These are phyloP conservation scores for Pythium rhizo-oryzae DNA, from an alignment of 352 stramenopile species.

Conservation along the genomic window DNA sequence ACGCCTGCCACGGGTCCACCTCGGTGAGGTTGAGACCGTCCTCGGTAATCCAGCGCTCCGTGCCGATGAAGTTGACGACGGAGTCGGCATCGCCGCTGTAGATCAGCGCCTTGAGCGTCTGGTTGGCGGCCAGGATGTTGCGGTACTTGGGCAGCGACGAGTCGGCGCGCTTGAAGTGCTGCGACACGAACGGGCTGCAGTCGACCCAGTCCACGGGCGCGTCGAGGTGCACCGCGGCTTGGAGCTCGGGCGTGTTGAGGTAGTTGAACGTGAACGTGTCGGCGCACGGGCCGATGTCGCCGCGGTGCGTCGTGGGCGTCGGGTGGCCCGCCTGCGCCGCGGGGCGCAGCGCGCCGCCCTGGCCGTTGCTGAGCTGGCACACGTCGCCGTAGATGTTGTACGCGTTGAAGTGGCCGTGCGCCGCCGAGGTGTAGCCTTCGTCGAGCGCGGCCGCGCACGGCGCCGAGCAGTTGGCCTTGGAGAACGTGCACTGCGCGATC, in stretches of 20 bases:
- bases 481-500: conserved; percentile 65
- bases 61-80: conserved; percentile 82
- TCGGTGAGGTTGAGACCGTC: conserved; percentile 52
- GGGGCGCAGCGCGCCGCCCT: conserved; percentile 44
- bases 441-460: conserved; percentile 50
- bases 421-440: conserved; percentile 41
- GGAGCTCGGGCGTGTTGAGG: conserved; percentile 55
- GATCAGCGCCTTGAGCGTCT: conserved; percentile 53
- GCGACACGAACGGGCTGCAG: conserved; percentile 57
- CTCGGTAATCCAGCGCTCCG: conserved; percentile 74
- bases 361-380: conserved; percentile 58
- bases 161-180: conserved; percentile 42
- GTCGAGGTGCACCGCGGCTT: conserved; percentile 60
- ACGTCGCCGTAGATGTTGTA: conserved; percentile 80
- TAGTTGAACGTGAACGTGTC: conserved; percentile 55
- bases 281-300: conserved; percentile 56
- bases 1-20: conserved; percentile 48
- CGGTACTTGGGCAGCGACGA: conserved; percentile 69
- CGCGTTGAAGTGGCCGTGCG: conserved; percentile 53
- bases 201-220: conserved; percentile 51
- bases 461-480: conserved; percentile 45
- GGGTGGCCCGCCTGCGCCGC: conserved; percentile 32
- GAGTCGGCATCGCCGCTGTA: conserved; percentile 76
- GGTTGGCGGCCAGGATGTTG: conserved; percentile 41
- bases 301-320: conserved; percentile 44